phyloP scores from a whole-genome alignment of 208 protist genomes.

The Leishmania tarentolae region DNA sequence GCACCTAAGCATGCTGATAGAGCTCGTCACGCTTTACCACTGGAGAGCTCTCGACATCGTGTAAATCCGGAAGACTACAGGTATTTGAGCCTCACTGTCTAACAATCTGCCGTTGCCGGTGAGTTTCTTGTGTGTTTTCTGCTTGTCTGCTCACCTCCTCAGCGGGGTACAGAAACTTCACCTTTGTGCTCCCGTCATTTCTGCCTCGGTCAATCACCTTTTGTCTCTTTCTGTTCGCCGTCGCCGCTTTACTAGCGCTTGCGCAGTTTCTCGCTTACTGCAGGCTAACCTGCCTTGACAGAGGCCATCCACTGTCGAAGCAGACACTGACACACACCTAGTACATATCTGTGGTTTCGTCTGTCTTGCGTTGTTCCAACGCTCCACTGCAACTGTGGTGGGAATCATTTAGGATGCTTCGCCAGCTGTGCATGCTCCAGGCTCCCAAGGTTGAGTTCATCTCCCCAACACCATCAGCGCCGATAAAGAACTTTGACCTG shows the following conservation, averaged over 20 bases:
- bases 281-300: neutral
- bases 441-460: slow-evolving; percentile 72
- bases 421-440: slow-evolving; percentile 12
- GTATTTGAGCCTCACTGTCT: neutral
- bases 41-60: neutral
- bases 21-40: neutral
- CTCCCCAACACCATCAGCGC: slow-evolving; percentile 61
- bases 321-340: neutral
- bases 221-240: neutral
- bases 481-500: slow-evolving; percentile 56
- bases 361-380: neutral
- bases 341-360: neutral
- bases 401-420: slow-evolving; percentile 22
- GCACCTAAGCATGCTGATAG: neutral
- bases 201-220: neutral
- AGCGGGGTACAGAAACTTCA: neutral
- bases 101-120: neutral
- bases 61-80: neutral
- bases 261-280: neutral
- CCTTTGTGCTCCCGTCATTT: neutral
- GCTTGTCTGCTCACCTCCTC: neutral
- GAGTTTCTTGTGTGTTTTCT: neutral
- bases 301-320: too few species aligned
- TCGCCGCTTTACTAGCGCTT: neutral
- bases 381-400: neutral